phyloP scores from a whole-genome alignment of 768 basidiomycete species.

The Tylopilus intermedius region DNA sequence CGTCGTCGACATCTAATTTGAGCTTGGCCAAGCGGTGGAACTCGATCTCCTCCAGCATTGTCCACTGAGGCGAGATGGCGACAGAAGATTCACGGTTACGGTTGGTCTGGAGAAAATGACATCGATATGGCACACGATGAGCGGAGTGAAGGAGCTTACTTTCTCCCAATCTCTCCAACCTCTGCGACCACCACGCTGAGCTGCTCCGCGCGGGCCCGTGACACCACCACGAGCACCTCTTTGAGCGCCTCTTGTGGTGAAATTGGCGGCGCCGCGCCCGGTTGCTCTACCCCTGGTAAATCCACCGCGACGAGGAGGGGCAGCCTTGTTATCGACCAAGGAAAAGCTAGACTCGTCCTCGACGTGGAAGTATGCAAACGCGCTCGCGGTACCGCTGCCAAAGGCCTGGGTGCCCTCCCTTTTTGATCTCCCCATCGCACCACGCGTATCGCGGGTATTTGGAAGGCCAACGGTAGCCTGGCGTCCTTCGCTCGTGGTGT shows the following conservation, averaged over 20 bases:
- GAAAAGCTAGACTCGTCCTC: constrained; percentile 98
- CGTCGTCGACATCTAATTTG: constrained; percentile 89
- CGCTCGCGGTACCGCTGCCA: constrained; percentile 84
- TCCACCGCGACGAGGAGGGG: constrained; percentile 65
- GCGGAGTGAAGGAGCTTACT: constrained; percentile 37
- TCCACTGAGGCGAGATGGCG: constrained; percentile 87
- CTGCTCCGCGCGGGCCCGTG: constrained; percentile 40
- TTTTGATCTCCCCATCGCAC: constrained; percentile 52
- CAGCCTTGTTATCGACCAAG: constrained; percentile 84
- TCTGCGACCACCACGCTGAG: constrained; percentile 41
- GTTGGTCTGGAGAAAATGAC: constrained; percentile 47
- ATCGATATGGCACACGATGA: not conserved
- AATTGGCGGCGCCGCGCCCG: constrained; percentile 31
- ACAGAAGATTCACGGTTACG: constrained; percentile 90
- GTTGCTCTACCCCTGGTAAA: constrained; percentile 50
- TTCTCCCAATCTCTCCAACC: constrained; percentile 97
- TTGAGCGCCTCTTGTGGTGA: constrained; percentile 39
- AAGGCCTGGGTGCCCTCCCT: constrained; percentile 81
- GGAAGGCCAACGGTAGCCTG: constrained; percentile 49
- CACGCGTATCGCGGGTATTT: constrained; percentile 45
- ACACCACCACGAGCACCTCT: constrained; percentile 43
- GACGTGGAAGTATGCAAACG: constrained; percentile 95
- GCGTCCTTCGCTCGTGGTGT: constrained; percentile 59
- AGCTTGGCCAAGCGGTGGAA: constrained; percentile 90
- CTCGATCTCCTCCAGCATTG: constrained; percentile 95